Evolutionary conservation across 495 filamentous ascomycete species (phyloP).

Genomic region (Clavariopsis aquatica): DNA sequence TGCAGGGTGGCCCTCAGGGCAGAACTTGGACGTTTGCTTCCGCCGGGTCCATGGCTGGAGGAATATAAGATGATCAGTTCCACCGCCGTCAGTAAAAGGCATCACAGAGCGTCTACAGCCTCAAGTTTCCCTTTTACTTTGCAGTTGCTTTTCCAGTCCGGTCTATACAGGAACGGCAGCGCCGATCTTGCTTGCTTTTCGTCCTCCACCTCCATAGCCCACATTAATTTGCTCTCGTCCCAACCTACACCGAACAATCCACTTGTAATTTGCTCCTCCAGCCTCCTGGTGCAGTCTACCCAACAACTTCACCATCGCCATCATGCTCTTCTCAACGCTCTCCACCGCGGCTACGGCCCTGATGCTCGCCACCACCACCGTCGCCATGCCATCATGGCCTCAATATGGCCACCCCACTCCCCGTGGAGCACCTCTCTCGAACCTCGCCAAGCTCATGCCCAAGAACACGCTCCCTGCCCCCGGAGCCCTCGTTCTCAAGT

Average conservation of each 20-base stretch:
- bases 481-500: conserved; percentile 32
- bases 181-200: not conserved
- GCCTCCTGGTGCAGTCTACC: too few relatives aligned
- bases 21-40: too few relatives aligned
- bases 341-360: conserved; percentile 20
- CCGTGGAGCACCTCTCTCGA: not conserved
- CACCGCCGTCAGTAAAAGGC: not conserved
- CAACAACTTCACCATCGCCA: too few relatives aligned
- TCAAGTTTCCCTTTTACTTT: not conserved
- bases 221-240: not conserved
- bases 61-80: conserved; percentile 21
- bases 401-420: not conserved
- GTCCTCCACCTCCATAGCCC: not conserved
- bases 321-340: conserved; percentile 29
- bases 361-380: conserved; percentile 10
- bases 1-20: not conserved
- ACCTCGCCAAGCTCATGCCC: conserved; percentile 14
- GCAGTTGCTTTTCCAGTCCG: not conserved
- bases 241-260: not conserved
- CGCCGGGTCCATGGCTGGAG: not conserved
- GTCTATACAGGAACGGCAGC: not conserved
- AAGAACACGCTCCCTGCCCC: conserved; percentile 25
- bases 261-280: too few relatives aligned
- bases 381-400: conserved; percentile 6
- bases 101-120: conserved; percentile 15